These are phyloP conservation scores for Trapa bicornis DNA, from an alignment of 345 rosid genomes.

Conservation along the genomic window DNA sequence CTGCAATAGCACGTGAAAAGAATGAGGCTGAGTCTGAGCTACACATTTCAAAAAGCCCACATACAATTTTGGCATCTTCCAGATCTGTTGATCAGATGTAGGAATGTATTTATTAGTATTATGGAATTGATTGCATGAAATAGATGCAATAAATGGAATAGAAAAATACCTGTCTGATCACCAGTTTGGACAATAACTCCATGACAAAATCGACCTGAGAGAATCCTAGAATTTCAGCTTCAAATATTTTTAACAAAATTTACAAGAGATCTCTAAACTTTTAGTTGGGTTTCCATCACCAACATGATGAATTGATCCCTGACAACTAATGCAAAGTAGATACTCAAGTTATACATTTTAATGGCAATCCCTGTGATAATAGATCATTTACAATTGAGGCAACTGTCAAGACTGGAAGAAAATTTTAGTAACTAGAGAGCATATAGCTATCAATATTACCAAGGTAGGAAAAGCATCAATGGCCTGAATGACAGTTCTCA, in stretches of 20 bases:
- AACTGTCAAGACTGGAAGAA: not conserved
- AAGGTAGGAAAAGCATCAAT: constrained; percentile 88
- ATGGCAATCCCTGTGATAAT: not conserved
- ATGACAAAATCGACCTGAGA: constrained; percentile 86
- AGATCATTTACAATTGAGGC: not conserved
- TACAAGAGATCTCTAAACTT: not conserved
- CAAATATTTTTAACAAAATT: not conserved
- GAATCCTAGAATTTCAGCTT: not conserved
- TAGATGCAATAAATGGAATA: not conserved
- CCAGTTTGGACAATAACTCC: constrained; percentile 91
- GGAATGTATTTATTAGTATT: not conserved
- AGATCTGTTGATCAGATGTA: constrained; percentile 30
- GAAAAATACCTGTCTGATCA: constrained; percentile 65
- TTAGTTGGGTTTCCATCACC: not conserved
- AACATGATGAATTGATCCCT: not conserved
- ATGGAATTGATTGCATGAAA: not conserved
- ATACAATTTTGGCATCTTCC: constrained; percentile 98
- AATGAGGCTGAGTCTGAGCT: constrained; percentile 89
- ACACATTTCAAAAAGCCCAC: constrained; percentile 94
- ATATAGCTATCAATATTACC: constrained; percentile 30
- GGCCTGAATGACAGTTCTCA: constrained; percentile 98
- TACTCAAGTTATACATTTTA: not conserved
- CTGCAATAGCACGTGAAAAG: constrained; percentile 72
- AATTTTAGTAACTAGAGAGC: not conserved
- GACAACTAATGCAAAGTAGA: not conserved